Base-by-base conservation (phyloP, 208 protist species). In the Crithidia acanthocephali region DNA sequence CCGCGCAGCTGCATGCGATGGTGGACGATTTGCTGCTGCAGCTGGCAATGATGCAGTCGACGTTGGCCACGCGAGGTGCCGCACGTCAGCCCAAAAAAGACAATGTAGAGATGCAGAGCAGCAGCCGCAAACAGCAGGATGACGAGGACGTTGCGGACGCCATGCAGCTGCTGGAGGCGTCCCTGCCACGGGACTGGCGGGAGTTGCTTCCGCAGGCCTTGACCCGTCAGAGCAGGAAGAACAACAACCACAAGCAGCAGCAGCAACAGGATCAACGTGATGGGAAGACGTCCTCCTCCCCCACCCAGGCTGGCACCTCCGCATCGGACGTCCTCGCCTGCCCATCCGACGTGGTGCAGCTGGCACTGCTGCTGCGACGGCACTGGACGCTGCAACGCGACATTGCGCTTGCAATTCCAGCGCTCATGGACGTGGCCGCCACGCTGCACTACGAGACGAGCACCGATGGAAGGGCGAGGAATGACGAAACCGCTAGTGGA, bases 311-410 rank as follows among this genome's bases (percentile, higher is more conserved):
- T 1, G 9, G 0, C 32, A 11, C 48, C 2, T 20, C 32, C 1
- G 40, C 33, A 8, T 9, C 64, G 9, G 51, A 59, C 30, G 28
- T 25, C 11, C 30, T 56, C n/a, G 16, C 57, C 40, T 70, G 45
- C 2, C 72, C 64, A 1, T 27, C 64, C 27, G 72, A 77, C 5
- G 33, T 77, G 9, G 72, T 77, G 28, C 72, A 72, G 45, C 64
- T 77, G 2, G 72, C 48, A 4, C 47, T 77, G 47, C 58, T 77
- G 45, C 40, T 77, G 20, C 72, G 72, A 4, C 63, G 72, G 8
- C 63, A 51, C 35, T 77, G 72, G 72, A 37, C 22, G 3, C 48
- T 77, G 8, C 56, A 67, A 40, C 72, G 65, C 18, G 72, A 77
- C 58, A 25, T 77, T 20, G 0, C 35, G 15, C 72, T 77, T 20